Evolutionary conservation across 306 rosid species (phyloP).

Genomic region (Cicer bijugum): DNA sequence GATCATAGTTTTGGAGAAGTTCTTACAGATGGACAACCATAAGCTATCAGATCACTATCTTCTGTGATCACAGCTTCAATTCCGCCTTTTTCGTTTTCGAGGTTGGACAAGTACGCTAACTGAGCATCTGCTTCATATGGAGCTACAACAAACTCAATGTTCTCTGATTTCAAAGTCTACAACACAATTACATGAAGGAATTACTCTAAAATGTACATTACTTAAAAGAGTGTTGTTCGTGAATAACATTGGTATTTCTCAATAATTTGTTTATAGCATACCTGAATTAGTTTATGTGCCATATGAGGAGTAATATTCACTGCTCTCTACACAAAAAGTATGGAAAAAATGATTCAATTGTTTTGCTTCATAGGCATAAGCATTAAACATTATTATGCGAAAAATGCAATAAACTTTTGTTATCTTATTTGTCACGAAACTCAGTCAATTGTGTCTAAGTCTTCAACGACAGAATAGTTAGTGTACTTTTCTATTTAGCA

Average conservation of each 20-base stretch:
- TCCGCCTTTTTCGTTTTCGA: constrained; percentile 70
- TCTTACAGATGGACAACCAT: constrained; percentile 94
- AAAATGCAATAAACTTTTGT: not conserved
- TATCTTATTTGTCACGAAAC: not conserved
- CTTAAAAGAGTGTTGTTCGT: not conserved
- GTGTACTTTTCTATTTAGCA: too few species aligned
- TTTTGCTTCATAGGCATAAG: constrained; percentile 1
- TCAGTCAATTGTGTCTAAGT: too few species aligned
- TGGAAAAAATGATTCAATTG: constrained; percentile 6
- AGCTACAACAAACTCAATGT: constrained; percentile 89
- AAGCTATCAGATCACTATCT: constrained; percentile 70
- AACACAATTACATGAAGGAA: constrained; percentile 34
- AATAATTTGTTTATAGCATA: constrained; percentile 39
- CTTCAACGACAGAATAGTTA: too few species aligned
- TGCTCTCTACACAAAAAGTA: constrained; percentile 66
- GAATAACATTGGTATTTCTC: constrained; percentile 23
- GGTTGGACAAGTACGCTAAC: constrained; percentile 74
- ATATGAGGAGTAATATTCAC: constrained; percentile 76
- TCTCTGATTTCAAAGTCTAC: constrained; percentile 78
- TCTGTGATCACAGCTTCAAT: constrained; percentile 77
- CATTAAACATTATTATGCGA: constrained; percentile 24
- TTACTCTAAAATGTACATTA: constrained; percentile 30
- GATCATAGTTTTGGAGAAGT: constrained; percentile 51
- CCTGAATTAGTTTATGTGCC: constrained; percentile 84
- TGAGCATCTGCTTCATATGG: constrained; percentile 99